phyloP scores from a whole-genome alignment of 2,329 filamentous ascomycete species.

The Fonsecaea pedrosoi region DNA sequence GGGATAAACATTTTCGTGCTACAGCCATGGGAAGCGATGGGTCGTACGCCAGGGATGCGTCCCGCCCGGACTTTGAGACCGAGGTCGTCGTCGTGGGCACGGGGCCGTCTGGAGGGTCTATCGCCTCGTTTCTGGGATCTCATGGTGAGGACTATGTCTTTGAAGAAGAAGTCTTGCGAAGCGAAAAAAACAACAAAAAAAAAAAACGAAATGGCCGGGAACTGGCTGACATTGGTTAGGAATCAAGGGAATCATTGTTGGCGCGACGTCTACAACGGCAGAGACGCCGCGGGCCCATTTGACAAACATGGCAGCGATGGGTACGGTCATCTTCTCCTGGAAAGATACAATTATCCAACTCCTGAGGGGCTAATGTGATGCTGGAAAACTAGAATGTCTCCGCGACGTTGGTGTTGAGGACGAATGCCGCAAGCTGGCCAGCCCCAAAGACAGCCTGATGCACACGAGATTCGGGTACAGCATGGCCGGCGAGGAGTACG shows the following conservation, averaged over 20 bases:
- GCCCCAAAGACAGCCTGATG: slow-evolving; percentile 45
- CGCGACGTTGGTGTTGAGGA: slow-evolving; percentile 54
- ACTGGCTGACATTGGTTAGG: slow-evolving; percentile 21
- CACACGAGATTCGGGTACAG: slow-evolving; percentile 53
- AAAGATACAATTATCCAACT: too few species aligned
- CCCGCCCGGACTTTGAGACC: slow-evolving; percentile 40
- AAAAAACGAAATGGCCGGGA: too few species aligned
- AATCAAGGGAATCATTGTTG: slow-evolving; percentile 37
- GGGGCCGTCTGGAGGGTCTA: slow-evolving; percentile 61
- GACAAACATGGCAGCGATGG: slow-evolving; percentile 36
- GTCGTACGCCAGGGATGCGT: slow-evolving; percentile 27
- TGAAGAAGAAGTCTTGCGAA: neutral
- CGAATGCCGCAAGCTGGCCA: slow-evolving; percentile 44
- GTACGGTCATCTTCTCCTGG: neutral
- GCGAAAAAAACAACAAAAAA: too few species aligned
- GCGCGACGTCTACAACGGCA: slow-evolving; percentile 33
- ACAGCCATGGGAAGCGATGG: slow-evolving; percentile 2
- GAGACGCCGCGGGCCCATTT: slow-evolving; percentile 39
- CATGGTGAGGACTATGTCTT: neutral
- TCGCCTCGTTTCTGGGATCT: slow-evolving; percentile 41
- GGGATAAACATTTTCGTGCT: neutral
- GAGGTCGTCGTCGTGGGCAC: slow-evolving; percentile 48
- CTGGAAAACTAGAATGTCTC: slow-evolving; percentile 45
- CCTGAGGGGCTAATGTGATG: too few species aligned
- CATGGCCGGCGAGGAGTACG: slow-evolving; percentile 55